Percentiles rank a stretch among this genome's conserved stretches.
Conservation (phyloP, 148 eudicot species). For the Rhododendron henanense region DNA sequence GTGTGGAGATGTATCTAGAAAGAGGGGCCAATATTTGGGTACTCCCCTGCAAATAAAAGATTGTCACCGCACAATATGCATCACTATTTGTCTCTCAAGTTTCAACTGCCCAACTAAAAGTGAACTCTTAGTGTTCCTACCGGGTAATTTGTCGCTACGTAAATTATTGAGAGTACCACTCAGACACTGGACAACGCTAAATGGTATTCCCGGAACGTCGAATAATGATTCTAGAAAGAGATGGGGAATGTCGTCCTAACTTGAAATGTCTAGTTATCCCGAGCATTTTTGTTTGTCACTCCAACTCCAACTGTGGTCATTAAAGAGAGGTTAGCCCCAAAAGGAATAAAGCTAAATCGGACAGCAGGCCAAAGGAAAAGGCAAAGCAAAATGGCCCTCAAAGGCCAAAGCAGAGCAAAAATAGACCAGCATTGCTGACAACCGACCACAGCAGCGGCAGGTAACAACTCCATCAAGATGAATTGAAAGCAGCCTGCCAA, state of each 20-base stretch:
- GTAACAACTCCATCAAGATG: not conserved
- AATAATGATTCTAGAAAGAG: not conserved
- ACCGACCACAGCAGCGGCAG: conserved; percentile 15
- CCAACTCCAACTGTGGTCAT: not conserved
- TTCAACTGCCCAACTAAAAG: too few relatives aligned
- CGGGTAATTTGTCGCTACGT: too few relatives aligned
- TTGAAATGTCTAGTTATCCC: not conserved
- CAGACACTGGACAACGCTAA: too few relatives aligned
- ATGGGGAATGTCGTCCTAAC: not conserved
- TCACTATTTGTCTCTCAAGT: too few relatives aligned
- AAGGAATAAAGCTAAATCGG: not conserved
- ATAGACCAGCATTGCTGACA: conserved; percentile 6
- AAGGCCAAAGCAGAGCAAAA: not conserved
- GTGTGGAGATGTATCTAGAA: too few relatives aligned
- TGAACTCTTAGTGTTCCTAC: too few relatives aligned
- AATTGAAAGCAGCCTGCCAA: not conserved
- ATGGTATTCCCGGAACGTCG: too few relatives aligned
- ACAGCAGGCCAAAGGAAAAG: not conserved
- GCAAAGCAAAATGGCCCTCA: not conserved
- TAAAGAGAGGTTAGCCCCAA: not conserved
- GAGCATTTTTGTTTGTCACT: not conserved
- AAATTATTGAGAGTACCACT: too few relatives aligned
- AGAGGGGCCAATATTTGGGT: too few relatives aligned
- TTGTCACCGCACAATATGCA: too few relatives aligned
- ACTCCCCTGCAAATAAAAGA: too few relatives aligned